Base-by-base conservation (phyloP, 164 flowering plant genomes). In the Saururus chinensis region DNA sequence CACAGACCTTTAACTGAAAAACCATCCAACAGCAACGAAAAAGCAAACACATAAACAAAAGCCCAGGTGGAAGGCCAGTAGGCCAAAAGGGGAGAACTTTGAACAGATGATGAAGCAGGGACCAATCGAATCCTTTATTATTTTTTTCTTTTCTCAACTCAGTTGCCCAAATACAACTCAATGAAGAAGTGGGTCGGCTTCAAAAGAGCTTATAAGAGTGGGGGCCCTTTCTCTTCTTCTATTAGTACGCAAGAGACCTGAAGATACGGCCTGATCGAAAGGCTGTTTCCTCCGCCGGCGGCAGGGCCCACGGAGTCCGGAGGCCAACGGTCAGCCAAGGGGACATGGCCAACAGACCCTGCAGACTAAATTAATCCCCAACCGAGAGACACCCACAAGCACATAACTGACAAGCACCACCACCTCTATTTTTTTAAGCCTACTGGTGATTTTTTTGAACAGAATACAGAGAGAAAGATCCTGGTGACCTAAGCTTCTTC, bases 291-390 rank as follows among this genome's bases (percentile, higher is more conserved):
- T 80, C 67, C 74, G 76, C 74, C 77, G 70, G 64, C 67, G 74
- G 90, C 96, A 85, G 77, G 72, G 81, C 85, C 95, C 96, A 78
- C 75, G 63, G 84, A 81, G 75, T 64, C 66, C 88, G 90, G 89
- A 71, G 60, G 56, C 70, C 69, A 68, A 72, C 30, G 70, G 86
- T 45, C 49, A 45, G 49, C 49, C 49, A 17, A 45, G 49, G 49
- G 49, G 49, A 45, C 49, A 45, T 45, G 49, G 49, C 49, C 49
- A 45, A 45, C 49, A 45, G 49, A 45, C 68, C 66, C 65, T 68
- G 54, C 30, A 56, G 64, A 79, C 82, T 80, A 78, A 79, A 80
- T 55, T 61, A 81, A 70, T 77, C 77, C 24, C 63, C 71, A 45
- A 64, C 62, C 73, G 4, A 74, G 73, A 67, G 79, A 80, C 67